Conservation (phyloP, 495 filamentous ascomycete species). For the Baudoinia panamericana region DNA sequence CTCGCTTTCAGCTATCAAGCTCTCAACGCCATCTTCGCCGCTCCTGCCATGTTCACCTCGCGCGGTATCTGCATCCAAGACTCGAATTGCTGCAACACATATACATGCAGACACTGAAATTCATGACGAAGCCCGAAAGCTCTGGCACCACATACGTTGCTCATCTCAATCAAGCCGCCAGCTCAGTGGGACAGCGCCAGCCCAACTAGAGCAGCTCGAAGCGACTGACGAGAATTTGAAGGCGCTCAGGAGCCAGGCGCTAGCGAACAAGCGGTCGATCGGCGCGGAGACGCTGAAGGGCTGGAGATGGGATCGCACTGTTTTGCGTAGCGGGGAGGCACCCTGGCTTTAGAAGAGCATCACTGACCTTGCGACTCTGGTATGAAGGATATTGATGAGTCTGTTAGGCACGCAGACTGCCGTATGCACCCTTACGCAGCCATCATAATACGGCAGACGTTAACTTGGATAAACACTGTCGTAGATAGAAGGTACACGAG, state of each 20-base stretch:
- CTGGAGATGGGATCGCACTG: slow-evolving; percentile 16
- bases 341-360: slow-evolving; percentile 11
- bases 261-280: slow-evolving; percentile 23
- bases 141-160: slow-evolving; percentile 23
- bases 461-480: too few species aligned
- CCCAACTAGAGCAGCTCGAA: slow-evolving; percentile 9
- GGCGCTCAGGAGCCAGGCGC: slow-evolving; percentile 16
- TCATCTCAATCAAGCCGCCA: slow-evolving; percentile 11
- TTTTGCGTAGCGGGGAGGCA: not conserved
- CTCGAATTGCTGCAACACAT: not conserved
- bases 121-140: slow-evolving; percentile 12
- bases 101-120: not conserved
- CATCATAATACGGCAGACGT: too few species aligned
- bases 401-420: too few species aligned
- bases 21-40: not conserved
- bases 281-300: slow-evolving; percentile 23
- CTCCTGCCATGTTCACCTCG: too few species aligned
- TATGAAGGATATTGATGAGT: not conserved
- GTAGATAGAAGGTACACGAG: too few species aligned
- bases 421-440: too few species aligned
- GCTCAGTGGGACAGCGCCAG: slow-evolving; percentile 5
- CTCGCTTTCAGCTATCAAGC: not conserved
- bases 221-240: slow-evolving; percentile 7
- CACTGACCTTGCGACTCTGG: too few species aligned
- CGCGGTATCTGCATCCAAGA: not conserved